Conservation (phyloP, 768 basidiomycete genomes). For the Galerina marginata region DNA sequence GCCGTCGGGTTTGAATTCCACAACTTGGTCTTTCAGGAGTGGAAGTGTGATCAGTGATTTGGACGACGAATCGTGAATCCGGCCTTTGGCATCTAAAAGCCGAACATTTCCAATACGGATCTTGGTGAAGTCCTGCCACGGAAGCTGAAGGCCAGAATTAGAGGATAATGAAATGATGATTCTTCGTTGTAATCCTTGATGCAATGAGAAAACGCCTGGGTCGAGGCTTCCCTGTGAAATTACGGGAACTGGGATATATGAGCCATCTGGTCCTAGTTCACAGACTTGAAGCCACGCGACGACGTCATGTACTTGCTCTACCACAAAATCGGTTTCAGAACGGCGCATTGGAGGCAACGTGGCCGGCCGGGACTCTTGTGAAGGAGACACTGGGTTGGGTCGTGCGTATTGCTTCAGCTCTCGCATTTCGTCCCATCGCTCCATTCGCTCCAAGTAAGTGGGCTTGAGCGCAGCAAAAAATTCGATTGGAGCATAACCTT, state of each 20-base stretch:
- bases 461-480: conserved; percentile 86
- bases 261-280: conserved; percentile 85
- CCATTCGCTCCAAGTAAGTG: conserved; percentile 86
- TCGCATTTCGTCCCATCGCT: conserved; percentile 92
- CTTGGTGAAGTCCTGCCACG: conserved; percentile 82
- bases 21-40: conserved; percentile 69
- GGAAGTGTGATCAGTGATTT: conserved; percentile 75
- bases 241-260: conserved; percentile 85
- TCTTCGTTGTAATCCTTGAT: conserved; percentile 92
- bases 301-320: conserved; percentile 89
- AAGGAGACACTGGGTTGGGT: conserved; percentile 38
- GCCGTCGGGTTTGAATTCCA: conserved; percentile 86
- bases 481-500: conserved; percentile 85
- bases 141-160: conserved; percentile 87
- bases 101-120: conserved; percentile 85
- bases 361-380: conserved; percentile 45
- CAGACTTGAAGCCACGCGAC: conserved; percentile 85
- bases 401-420: conserved; percentile 65
- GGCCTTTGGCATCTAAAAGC: conserved; percentile 82
- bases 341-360: conserved; percentile 80
- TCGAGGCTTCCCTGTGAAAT: conserved; percentile 76
- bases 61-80: conserved; percentile 78
- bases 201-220: conserved; percentile 85
- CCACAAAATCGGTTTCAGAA: conserved; percentile 90
- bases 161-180: conserved; percentile 79